Evolutionary conservation across 768 basidiomycete species (phyloP), one percentile per base, ranked within the genome.

Genomic region (Naganishia antarctica): DNA sequence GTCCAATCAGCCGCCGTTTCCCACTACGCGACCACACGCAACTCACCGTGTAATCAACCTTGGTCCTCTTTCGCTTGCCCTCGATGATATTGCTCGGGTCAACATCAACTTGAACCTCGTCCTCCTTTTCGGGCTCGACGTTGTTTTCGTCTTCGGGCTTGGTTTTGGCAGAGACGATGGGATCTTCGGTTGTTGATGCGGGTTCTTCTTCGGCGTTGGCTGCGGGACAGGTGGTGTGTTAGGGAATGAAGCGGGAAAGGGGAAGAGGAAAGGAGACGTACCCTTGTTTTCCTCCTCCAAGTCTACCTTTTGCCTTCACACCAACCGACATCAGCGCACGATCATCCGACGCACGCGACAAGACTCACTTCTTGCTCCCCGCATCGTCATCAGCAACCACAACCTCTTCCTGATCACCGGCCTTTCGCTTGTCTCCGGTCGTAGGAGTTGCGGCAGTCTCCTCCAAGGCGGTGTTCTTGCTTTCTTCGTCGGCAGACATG

Each of bases 81-180:
- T 57, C 53, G 37, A 57, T 57, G 53, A 57, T 57, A 40, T 57
- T 57, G 23, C 53, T 57, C 23, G 53, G 53, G 18, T 57, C 53
- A 3, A 57, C 53, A 40, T 57, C 53, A 21, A 57, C 53, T n/a
- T 57, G 53, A 29, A 57, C 53, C 37, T 57, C 53, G 18, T 57
- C 53, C 37, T 57, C 53, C 53, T 57, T 57, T 40, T 57, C 53
- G 4, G 53, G 53, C 34, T 57, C 53, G 9, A 18, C 53, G 53
- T 11, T 9, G 0, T n/a, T 34, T 2, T 40, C 53, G 6, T 2
- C 31, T 15, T 15, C 34, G 15, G 7, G 8, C 34, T 37, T 37
- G 34, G 34, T 37, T 15, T 34, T 34, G 53, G 53, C 34, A 16
- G 53, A 57, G 34, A 57, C 53, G 34, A 57, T 34, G 21, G 53